Percentiles rank a stretch among this genome's conserved stretches.
phyloP scores from a whole-genome alignment of 208 protist species.

The Jaenimonas drosophilae region DNA sequence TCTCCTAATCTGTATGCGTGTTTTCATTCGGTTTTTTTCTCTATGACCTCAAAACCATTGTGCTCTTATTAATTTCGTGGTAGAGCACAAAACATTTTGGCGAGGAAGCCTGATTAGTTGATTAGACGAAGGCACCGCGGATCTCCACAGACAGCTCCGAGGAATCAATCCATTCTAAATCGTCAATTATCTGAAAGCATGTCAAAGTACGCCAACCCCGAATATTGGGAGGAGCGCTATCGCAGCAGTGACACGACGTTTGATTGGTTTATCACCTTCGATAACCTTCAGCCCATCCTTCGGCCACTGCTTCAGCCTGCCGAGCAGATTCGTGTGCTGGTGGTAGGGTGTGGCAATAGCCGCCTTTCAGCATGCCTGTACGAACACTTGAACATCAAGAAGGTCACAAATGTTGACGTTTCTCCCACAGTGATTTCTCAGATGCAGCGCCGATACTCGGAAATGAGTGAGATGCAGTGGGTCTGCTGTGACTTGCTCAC shows the following conservation, averaged over 20 bases:
- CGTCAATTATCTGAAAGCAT: constrained; percentile 14
- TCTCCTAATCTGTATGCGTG: too few relatives aligned
- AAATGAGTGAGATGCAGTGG: constrained; percentile 86
- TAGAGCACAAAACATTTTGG: too few relatives aligned
- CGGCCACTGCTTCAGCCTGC: constrained; percentile 63
- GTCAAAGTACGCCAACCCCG: constrained; percentile 86
- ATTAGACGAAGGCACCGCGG: background rate
- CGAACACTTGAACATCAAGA: constrained; percentile 75
- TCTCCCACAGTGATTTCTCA: constrained; percentile 80
- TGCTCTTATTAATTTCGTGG: too few relatives aligned
- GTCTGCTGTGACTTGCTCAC: constrained; percentile 67
- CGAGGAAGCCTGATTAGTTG: background rate
- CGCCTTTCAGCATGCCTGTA: constrained; percentile 72
- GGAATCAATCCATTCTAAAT: background rate
- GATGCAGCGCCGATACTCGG: constrained; percentile 79
- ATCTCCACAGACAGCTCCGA: background rate
- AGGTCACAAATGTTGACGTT: constrained; percentile 88
- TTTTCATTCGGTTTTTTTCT: too few relatives aligned
- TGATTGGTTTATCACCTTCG: constrained; percentile 88
- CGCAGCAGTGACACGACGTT: constrained; percentile 87
- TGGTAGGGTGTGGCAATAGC: constrained; percentile 88
- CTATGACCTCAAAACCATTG: too few relatives aligned
- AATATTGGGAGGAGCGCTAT: constrained; percentile 92
- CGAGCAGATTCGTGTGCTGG: constrained; percentile 68
- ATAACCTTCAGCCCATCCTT: constrained; percentile 74